Base-by-base conservation (phyloP, 495 filamentous ascomycete species). In the Usnea hakonensis region DNA sequence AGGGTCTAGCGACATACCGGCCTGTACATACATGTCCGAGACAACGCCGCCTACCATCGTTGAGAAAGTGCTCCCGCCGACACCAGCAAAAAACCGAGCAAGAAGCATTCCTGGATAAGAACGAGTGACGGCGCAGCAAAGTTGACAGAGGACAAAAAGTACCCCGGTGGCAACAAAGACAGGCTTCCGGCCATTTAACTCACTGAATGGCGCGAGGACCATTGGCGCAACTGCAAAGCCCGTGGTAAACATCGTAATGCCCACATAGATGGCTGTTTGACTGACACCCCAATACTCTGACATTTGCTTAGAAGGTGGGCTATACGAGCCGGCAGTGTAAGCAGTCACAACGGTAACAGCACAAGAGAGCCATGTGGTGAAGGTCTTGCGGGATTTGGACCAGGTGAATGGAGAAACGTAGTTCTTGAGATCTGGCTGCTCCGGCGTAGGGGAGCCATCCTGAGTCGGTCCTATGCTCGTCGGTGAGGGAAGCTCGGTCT, bases 31-130 rank as follows among this genome's bases (percentile, higher is more conserved):
- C 62, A 96, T 87, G 67, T 97, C 93, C 57, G 86, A 86, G 36
- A 97, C 87, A 9, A 97, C 88, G 0, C 93, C 93, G 38, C 93
- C 93, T 3, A 96, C 90, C 87, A 96, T 93, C 16, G 90, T 95
- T 6, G 84, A 88, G 70, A 96, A 96, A 0, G 92, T 93, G 2
- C 84, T 88, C 21, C 82, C 85, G 11, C 87, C 88, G 17, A 86
- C 83, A 0, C 93, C 92, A 16, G 83, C 81, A 43, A 93, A 81
- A 65, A 96, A 87, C 13, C 92, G 81, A 1, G 88, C 87, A 1
- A 91, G 72, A 0, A 96, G 68, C 78, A 96, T 87, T 5, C 90
- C 91, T 1, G 83, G 81, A 63, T 87, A 84, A 0, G 80, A 83
- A 3, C 78, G 76, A 1, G 90, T 93, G 4, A 89, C 73, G n/a